Percentiles rank a stretch among this genome's conserved stretches.
Conservation (phyloP, 1,284 basidiomycete genomes). For the Moesziomyces globuligerus region DNA sequence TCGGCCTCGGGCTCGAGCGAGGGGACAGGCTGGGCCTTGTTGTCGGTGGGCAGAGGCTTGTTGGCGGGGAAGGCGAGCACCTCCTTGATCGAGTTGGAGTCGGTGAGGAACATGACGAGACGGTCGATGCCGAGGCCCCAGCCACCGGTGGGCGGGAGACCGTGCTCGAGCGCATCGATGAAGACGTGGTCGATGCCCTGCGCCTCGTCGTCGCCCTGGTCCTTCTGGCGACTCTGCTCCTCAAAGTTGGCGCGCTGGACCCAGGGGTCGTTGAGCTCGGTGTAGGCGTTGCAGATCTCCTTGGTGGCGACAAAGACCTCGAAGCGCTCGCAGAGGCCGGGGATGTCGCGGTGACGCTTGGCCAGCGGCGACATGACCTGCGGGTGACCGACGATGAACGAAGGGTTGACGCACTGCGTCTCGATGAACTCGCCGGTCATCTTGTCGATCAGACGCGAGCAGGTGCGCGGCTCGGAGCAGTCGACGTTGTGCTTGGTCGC, state of each 20-base stretch:
- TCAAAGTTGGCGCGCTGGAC: conserved; percentile 96
- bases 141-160: conserved; percentile 94
- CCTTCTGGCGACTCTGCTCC: conserved; percentile 91
- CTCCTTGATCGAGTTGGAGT: conserved; percentile 79
- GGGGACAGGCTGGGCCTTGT: conserved; percentile 36
- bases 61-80: conserved; percentile 89
- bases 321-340: conserved; percentile 95
- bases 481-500: conserved; percentile 90
- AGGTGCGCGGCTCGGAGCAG: conserved; percentile 93
- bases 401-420: conserved; percentile 92
- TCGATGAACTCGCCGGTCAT: conserved; percentile 98
- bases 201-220: conserved; percentile 95
- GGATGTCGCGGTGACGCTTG: conserved; percentile 65
- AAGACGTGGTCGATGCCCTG: conserved; percentile 82
- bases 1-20: conserved; percentile 25
- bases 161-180: conserved; percentile 84
- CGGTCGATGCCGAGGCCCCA: conserved; percentile 63
- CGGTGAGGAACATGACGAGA: conserved; percentile 59
- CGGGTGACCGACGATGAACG: conserved; percentile 96
- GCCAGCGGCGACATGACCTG: conserved; percentile 99
- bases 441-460: conserved; percentile 95
- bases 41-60: conserved; percentile 73
- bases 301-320: conserved; percentile 98
- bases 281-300: conserved; percentile 80
- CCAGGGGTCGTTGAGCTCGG: conserved; percentile 77